Percentiles rank a stretch among this genome's conserved stretches.
phyloP scores from a whole-genome alignment of 495 filamentous ascomycete species.

The Paragyromitra xinjiangensis region DNA sequence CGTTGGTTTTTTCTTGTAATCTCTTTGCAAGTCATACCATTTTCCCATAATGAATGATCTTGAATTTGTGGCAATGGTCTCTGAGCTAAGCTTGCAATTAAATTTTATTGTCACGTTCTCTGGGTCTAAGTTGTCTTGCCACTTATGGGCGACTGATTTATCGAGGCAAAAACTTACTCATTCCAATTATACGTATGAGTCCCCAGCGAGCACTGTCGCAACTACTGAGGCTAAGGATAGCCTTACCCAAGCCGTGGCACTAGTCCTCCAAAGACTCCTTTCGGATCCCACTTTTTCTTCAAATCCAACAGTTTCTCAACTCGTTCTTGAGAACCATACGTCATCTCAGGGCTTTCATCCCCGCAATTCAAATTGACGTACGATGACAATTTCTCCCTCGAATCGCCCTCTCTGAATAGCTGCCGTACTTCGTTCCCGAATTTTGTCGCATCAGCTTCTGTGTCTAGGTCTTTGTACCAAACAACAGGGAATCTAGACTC shows the following conservation, averaged over 20 bases:
- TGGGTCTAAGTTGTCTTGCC: no score
- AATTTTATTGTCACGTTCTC: no score
- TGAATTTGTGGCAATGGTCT: no score
- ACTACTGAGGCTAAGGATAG: no score
- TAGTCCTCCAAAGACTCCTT: slow-evolving; percentile 14
- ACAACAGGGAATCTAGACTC: slow-evolving; percentile 1
- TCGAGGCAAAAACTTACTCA: no score
- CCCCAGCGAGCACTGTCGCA: no score
- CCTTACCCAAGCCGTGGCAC: slow-evolving; percentile 17
- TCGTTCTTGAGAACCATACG: slow-evolving; percentile 14
- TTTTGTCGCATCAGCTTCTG: slow-evolving; percentile 25
- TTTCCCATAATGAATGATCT: no score
- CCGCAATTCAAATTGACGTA: slow-evolving; percentile 39
- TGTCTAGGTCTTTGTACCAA: slow-evolving; percentile 12
- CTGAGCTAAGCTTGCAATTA: no score
- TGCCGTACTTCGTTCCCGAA: slow-evolving; percentile 27
- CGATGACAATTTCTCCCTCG: not conserved
- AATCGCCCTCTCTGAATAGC: slow-evolving; percentile 19
- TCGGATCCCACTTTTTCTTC: slow-evolving; percentile 37
- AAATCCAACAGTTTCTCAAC: slow-evolving; percentile 9
- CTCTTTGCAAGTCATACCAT: no score
- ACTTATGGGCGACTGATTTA: no score
- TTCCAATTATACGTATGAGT: no score
- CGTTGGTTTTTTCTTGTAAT: no score
- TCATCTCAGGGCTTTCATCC: slow-evolving; percentile 21